Evolutionary conservation across 2,329 filamentous ascomycete species (phyloP).

Genomic region (Botrytis pseudocinerea): DNA sequence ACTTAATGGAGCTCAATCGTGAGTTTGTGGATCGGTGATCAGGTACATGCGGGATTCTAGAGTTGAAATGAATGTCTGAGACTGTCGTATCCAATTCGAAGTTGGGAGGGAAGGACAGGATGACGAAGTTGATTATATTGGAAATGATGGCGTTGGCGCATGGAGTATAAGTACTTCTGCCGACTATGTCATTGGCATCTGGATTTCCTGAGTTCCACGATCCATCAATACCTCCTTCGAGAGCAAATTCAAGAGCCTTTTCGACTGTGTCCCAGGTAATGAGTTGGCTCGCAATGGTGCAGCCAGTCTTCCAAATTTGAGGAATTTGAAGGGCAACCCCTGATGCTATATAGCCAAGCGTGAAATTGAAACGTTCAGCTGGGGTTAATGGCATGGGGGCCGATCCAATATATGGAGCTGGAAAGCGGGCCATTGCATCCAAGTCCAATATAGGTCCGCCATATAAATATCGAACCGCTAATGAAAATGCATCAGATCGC

Average conservation of each 20-base stretch:
- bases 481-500: constrained; percentile 57
- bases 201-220: constrained; percentile 42
- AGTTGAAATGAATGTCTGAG: constrained; percentile 49
- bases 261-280: constrained; percentile 65
- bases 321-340: constrained; percentile 59
- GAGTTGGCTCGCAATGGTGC: constrained; percentile 58
- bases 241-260: constrained; percentile 58
- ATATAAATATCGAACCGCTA: constrained; percentile 59
- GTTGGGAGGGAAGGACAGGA: constrained; percentile 58
- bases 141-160: constrained; percentile 57
- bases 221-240: constrained; percentile 48
- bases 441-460: constrained; percentile 51
- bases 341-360: constrained; percentile 65
- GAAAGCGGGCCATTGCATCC: constrained; percentile 27
- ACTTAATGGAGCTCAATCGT: constrained; percentile 65
- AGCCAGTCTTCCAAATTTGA: constrained; percentile 56
- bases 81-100: constrained; percentile 59
- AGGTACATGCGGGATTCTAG: constrained; percentile 46
- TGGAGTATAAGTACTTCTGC: constrained; percentile 52
- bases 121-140: constrained; percentile 58
- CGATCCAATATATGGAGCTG: constrained; percentile 29
- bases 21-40: constrained; percentile 45
- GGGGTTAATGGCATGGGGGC: constrained; percentile 44
- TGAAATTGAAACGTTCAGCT: constrained; percentile 52
- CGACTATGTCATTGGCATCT: constrained; percentile 36